Conservation (phyloP, 1,139 yeast genomes). For the Yamadazyma triangularis region DNA sequence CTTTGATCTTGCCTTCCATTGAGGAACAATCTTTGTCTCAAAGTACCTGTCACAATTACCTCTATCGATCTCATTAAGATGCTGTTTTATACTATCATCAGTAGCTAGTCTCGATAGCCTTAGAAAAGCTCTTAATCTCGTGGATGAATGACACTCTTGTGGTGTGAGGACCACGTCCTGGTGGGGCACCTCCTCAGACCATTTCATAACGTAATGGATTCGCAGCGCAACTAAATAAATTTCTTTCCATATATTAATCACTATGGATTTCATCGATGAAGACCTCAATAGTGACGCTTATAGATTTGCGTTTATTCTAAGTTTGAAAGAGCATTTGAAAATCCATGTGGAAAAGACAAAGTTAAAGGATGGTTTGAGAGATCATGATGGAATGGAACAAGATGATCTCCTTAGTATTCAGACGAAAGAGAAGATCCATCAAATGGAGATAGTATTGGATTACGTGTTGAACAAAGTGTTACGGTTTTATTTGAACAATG, state of each 20-base stretch:
- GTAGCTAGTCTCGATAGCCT: slow-evolving; percentile 33
- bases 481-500: slow-evolving; percentile 8
- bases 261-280: slow-evolving; percentile 8
- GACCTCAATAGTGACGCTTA: slow-evolving; percentile 10
- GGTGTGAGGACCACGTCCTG: too few relatives aligned
- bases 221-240: too few relatives aligned
- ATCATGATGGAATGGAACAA: slow-evolving; percentile 4
- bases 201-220: too few relatives aligned
- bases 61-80: slow-evolving; percentile 25
- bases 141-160: slow-evolving; percentile 30
- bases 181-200: too few relatives aligned
- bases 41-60: slow-evolving; percentile 28
- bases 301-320: slow-evolving; percentile 12
- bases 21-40: slow-evolving; percentile 24
- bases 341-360: slow-evolving; percentile 7
- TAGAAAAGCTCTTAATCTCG: slow-evolving; percentile 36
- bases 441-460: slow-evolving; percentile 11
- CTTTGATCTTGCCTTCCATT: slow-evolving; percentile 31
- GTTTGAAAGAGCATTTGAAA: slow-evolving; percentile 9
- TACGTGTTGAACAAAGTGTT: slow-evolving; percentile 8
- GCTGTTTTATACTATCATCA: slow-evolving; percentile 38
- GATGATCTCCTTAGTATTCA: slow-evolving; percentile 2
- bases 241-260: too few relatives aligned
- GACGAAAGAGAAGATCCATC: slow-evolving; percentile 7
- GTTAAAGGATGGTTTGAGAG: slow-evolving; percentile 4